phyloP scores from a whole-genome alignment of 2,329 filamentous ascomycete species.

The Fusarium virguliforme region DNA sequence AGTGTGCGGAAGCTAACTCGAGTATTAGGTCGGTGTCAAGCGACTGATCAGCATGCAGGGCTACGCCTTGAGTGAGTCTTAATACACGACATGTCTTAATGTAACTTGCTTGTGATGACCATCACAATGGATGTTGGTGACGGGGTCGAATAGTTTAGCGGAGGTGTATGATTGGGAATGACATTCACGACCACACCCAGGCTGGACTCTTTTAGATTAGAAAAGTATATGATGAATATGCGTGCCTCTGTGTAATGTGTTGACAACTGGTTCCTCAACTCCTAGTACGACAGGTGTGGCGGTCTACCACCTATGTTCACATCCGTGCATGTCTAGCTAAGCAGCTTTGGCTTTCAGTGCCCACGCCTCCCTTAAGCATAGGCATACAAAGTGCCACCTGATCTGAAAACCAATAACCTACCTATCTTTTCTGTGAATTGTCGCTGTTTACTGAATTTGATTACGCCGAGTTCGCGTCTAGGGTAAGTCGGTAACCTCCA shows the following conservation, averaged over 20 bases:
- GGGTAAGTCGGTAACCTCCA: conserved; percentile 31
- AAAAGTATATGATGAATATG: conserved; percentile 48
- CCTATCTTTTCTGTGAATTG: neutral
- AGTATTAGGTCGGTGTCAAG: conserved; percentile 78
- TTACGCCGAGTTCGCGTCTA: neutral
- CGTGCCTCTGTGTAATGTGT: conserved; percentile 15
- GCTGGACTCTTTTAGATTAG: conserved; percentile 49
- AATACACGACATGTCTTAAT: conserved; percentile 39
- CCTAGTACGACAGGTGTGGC: too few relatives aligned
- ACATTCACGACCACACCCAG: conserved; percentile 48
- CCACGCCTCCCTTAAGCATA: neutral
- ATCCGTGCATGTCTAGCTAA: neutral
- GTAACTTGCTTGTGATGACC: conserved; percentile 29
- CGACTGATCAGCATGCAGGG: conserved; percentile 83
- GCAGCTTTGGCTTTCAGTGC: neutral
- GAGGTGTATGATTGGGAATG: conserved; percentile 43
- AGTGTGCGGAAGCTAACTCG: conserved; percentile 58
- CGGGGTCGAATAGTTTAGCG: conserved; percentile 46
- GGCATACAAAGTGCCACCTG: too few relatives aligned
- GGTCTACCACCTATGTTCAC: too few relatives aligned
- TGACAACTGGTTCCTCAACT: neutral
- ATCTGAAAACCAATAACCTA: neutral
- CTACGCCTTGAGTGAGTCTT: conserved; percentile 69
- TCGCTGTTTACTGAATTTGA: neutral
- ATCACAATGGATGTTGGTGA: conserved; percentile 24